phyloP scores from a whole-genome alignment of 257 asterid species.

The Solanum habrochaites region DNA sequence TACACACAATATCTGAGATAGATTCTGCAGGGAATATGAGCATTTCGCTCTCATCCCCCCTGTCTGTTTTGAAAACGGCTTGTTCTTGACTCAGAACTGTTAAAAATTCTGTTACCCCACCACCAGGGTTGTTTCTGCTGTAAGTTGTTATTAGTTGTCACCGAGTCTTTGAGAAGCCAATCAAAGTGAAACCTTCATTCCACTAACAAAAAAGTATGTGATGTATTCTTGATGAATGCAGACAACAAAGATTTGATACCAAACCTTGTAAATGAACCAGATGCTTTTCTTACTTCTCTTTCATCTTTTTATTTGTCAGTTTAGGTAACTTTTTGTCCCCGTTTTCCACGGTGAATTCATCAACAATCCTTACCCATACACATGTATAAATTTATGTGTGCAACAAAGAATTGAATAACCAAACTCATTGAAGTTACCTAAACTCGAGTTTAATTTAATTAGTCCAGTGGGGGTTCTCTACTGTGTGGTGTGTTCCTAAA shows the following conservation, averaged over 20 bases:
- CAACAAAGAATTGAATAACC: neutral
- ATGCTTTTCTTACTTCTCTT: neutral
- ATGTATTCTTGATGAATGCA: conserved; percentile 1
- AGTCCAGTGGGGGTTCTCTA: neutral
- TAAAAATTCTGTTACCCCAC: neutral
- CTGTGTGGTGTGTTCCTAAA: neutral
- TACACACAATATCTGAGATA: neutral
- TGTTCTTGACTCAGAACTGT: neutral
- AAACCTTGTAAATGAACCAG: neutral
- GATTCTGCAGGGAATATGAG: neutral
- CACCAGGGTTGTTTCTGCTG: neutral
- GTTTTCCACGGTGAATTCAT: neutral
- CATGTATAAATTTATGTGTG: neutral
- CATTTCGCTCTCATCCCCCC: neutral
- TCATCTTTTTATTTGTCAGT: neutral
- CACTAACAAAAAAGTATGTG: neutral
- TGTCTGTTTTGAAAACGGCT: neutral
- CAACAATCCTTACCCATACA: neutral
- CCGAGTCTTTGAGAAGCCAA: neutral
- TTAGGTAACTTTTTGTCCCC: neutral
- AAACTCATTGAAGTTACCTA: neutral
- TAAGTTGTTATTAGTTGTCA: neutral
- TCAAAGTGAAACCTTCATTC: neutral
- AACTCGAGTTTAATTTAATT: neutral
- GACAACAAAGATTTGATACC: neutral